A percentile compares a stretch with the other conserved stretches of the same genome.
phyloP scores from a whole-genome alignment of 2,329 filamentous ascomycete species.

The Blastomyces emzantsi region DNA sequence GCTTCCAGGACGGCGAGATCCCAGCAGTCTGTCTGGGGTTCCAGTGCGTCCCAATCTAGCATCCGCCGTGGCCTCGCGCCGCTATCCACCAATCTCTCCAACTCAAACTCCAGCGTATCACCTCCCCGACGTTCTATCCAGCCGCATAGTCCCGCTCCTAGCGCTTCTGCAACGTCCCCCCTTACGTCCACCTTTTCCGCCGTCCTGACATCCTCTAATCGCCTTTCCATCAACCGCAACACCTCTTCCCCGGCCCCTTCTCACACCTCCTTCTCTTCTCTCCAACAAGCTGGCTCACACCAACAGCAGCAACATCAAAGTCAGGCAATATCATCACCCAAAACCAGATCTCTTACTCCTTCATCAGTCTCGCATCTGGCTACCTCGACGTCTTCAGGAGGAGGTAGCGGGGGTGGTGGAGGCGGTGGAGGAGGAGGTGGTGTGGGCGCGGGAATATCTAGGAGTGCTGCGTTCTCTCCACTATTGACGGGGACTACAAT shows the following conservation, averaged over 20 bases:
- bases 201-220: slow-evolving; percentile 42
- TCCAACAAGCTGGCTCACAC: slow-evolving; percentile 44
- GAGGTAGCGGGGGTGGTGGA: slow-evolving; percentile 43
- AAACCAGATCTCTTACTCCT: slow-evolving; percentile 47
- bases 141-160: slow-evolving; percentile 42
- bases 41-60: slow-evolving; percentile 46
- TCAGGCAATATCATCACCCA: slow-evolving; percentile 48
- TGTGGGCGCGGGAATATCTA: slow-evolving; percentile 47
- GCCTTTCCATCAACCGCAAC: slow-evolving; percentile 43
- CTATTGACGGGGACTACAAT: slow-evolving; percentile 48
- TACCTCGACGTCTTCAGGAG: slow-evolving; percentile 46
- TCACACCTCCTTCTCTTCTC: slow-evolving; percentile 47
- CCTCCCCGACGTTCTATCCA: slow-evolving; percentile 37
- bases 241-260: slow-evolving; percentile 47
- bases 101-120: slow-evolving; percentile 33
- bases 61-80: slow-evolving; percentile 50
- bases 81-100: slow-evolving; percentile 46
- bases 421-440: slow-evolving; percentile 45
- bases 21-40: slow-evolving; percentile 51
- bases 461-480: slow-evolving; percentile 52
- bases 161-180: slow-evolving; percentile 43
- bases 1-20: slow-evolving; percentile 36
- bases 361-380: slow-evolving; percentile 48
- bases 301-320: slow-evolving; percentile 39
- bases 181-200: slow-evolving; percentile 46